Conservation (phyloP, 768 basidiomycete species). For the Suillus sp. region DNA sequence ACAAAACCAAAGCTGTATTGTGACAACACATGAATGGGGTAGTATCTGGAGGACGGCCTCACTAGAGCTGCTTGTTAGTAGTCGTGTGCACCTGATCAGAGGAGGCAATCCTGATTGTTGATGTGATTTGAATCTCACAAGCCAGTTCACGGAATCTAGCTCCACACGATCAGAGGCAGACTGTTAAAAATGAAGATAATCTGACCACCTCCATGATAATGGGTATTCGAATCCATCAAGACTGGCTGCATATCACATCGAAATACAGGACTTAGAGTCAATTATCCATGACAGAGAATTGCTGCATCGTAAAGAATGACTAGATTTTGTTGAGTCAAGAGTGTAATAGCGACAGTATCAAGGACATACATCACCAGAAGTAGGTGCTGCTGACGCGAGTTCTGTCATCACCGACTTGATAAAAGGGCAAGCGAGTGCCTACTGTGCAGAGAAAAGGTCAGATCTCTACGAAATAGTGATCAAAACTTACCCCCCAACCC, state of each 20-base stretch:
- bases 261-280: slow-evolving; percentile 41
- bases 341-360: background rate
- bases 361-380: slow-evolving; percentile 59
- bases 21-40: slow-evolving; percentile 38
- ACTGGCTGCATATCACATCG: background rate
- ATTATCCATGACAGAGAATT: slow-evolving; percentile 54
- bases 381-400: slow-evolving; percentile 68
- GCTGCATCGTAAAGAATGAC: slow-evolving; percentile 48
- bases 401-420: slow-evolving; percentile 72
- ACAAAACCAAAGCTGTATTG: slow-evolving; percentile 58
- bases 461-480: background rate
- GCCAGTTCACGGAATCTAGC: slow-evolving; percentile 61
- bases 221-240: slow-evolving; percentile 44
- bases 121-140: slow-evolving; percentile 57
- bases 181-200: background rate
- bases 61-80: slow-evolving; percentile 49
- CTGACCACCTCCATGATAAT: slow-evolving; percentile 39
- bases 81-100: slow-evolving; percentile 42
- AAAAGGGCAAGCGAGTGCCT: slow-evolving; percentile 65
- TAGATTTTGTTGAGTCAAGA: slow-evolving; percentile 11
- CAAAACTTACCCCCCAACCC: slow-evolving; percentile 10
- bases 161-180: background rate
- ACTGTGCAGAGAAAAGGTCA: slow-evolving; percentile 38
- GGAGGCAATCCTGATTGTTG: slow-evolving; percentile 45
- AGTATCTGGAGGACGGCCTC: slow-evolving; percentile 39